Conservation (phyloP, 495 filamentous ascomycete genomes). For the Neurospora sp. region DNA sequence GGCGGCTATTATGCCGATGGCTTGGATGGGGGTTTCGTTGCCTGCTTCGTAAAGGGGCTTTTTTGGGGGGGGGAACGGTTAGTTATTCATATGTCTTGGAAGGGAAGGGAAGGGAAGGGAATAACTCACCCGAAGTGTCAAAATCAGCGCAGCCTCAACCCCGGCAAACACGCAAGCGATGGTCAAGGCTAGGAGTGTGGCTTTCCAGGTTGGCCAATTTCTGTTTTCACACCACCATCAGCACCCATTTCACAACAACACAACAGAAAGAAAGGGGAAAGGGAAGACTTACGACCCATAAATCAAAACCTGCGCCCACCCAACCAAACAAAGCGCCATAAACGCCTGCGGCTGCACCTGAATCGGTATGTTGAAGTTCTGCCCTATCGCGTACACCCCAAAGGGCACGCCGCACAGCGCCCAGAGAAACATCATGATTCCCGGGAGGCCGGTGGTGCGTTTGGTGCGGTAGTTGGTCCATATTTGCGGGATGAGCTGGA, state of each 20-base stretch:
- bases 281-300: constrained; percentile 45
- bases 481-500: constrained; percentile 45
- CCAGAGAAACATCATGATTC: constrained; percentile 68
- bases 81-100: too few relatives aligned
- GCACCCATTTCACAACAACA: too few relatives aligned
- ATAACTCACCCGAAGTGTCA: constrained; percentile 47
- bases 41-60: constrained; percentile 42
- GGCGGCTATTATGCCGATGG: constrained; percentile 54
- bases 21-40: constrained; percentile 41
- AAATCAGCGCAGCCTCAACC: constrained; percentile 49
- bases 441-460: constrained; percentile 62
- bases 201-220: constrained; percentile 43
- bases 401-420: constrained; percentile 46
- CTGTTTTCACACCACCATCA: constrained; percentile 16
- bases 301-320: constrained; percentile 55
- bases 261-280: neutral
- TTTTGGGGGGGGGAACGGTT: too few relatives aligned
- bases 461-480: constrained; percentile 65
- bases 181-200: constrained; percentile 28
- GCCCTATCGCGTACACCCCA: constrained; percentile 31
- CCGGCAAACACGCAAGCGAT: constrained; percentile 43
- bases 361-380: constrained; percentile 66
- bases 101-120: neutral
- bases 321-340: constrained; percentile 50
- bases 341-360: constrained; percentile 70